These are phyloP conservation scores for Apiotrichum porosum DNA, from an alignment of 1,284 basidiomycete genomes.

Conservation along the genomic window DNA sequence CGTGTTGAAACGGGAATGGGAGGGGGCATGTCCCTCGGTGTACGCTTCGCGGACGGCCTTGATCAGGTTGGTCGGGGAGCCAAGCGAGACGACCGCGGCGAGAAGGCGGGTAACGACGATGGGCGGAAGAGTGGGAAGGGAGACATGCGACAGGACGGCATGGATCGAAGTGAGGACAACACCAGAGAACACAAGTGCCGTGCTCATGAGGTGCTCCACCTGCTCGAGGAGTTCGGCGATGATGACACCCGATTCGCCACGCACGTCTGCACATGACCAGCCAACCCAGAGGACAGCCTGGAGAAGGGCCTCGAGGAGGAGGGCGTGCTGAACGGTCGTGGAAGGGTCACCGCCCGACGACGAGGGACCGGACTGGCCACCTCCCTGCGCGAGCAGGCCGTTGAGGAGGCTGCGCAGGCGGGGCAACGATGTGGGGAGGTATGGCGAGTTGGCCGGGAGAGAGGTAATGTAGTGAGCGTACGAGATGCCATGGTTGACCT, in stretches of 20 bases:
- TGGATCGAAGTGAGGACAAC: constrained; percentile 31
- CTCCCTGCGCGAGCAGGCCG: constrained; percentile 27
- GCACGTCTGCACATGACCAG: constrained; percentile 20
- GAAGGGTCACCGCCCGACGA: constrained; percentile 5
- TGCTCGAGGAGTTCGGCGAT: constrained; percentile 26
- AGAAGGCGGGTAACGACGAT: constrained; percentile 17
- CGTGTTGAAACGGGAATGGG: constrained; percentile 19
- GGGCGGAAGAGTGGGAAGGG: constrained; percentile 22
- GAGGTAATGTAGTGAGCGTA: constrained; percentile 44
- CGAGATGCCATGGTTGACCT: constrained; percentile 45
- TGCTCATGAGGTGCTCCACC: constrained; percentile 14
- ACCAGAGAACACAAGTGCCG: constrained; percentile 27
- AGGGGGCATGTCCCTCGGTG: background rate
- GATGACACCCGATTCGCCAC: constrained; percentile 17
- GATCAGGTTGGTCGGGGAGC: constrained; percentile 29
- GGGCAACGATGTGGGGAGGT: constrained; percentile 21
- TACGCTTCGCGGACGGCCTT: constrained; percentile 26
- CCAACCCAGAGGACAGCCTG: constrained; percentile 37
- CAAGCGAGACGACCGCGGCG: constrained; percentile 18
- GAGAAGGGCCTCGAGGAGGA: constrained; percentile 30
- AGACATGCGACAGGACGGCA: constrained; percentile 25
- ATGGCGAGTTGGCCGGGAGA: constrained; percentile 1
- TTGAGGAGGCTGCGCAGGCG: constrained; percentile 27
- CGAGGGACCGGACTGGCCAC: background rate
- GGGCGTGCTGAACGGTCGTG: constrained; percentile 26